Base-by-base conservation (phyloP, 148 eudicot species). In the Simmondsia chinensis region DNA sequence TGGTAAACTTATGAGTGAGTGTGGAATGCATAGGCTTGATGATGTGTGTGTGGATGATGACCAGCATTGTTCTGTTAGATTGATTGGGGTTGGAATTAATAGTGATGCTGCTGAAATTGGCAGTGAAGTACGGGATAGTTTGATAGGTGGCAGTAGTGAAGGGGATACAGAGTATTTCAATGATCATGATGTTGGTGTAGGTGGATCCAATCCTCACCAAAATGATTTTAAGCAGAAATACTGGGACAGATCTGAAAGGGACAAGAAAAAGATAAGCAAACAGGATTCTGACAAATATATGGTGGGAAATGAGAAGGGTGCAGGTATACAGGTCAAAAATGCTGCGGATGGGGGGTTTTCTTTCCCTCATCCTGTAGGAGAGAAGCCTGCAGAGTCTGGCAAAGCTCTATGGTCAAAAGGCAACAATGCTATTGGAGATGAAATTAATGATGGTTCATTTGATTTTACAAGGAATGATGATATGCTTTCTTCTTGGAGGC, bases 11-110 rank as follows among this genome's bases (percentile, higher is more conserved):
- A 47, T 54, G 57, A 69, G 56, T 41, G 82, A 91, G 48, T 46
- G 58, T 54, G 75, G 73, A 43, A 79, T 77, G 73, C 66, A 65
- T 44, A 61, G 54, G 32, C 34, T 60, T 45, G 89, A 79, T 63
- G 96, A 77, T 52, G 48, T 59, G 19, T 74, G 73, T 62, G 57
- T 77, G 63, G 94, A 79, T 64, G 96, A 85, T 45, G 89, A 91
- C 50, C 86, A 76, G 57, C 96, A 82, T 52, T 86, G 83, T 59
- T 86, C 99, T 34, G 96, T 86, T 52, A 70, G 99, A 69, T 91
- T 96, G 17, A 91, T 91, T 56, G 99, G 99, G 41, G 99, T 91
- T 41, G 99, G 99, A 34, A 86, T 91, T 40, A 91, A 91, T 48
- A 82, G 89, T 73, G 97, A 91, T 66, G 80, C 69, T 51, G 95